phyloP scores from a whole-genome alignment of 164 flowering plant species.

The Vitis rotundifolia region DNA sequence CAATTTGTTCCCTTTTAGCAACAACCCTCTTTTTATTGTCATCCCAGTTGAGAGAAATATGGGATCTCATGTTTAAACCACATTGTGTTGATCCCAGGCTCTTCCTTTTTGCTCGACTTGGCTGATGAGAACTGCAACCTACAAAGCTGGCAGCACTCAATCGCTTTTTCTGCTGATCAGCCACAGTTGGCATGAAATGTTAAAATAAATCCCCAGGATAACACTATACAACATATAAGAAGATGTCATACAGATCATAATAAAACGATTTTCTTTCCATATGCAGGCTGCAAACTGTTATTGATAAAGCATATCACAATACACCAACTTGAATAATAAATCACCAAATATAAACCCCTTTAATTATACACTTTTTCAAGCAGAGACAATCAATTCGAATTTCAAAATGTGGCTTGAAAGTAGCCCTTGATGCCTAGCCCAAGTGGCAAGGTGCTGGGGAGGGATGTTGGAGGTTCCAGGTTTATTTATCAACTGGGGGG shows the following conservation, averaged over 20 bases:
- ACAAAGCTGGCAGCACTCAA: conserved; percentile 41
- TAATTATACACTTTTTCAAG: not conserved
- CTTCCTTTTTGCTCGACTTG: conserved; percentile 50
- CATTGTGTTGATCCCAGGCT: conserved; percentile 28
- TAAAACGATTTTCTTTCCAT: not conserved
- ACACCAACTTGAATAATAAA: not conserved
- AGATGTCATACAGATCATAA: not conserved
- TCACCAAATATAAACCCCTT: not conserved
- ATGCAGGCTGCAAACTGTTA: conserved; percentile 1
- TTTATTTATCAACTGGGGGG: too few relatives aligned
- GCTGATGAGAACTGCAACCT: conserved; percentile 48
- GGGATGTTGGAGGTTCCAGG: too few relatives aligned
- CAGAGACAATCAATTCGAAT: not conserved
- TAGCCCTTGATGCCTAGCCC: too few relatives aligned
- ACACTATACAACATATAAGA: not conserved
- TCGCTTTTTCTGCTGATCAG: conserved; percentile 73
- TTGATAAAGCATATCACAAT: not conserved
- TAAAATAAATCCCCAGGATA: conserved; percentile 9
- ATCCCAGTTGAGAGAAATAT: conserved; percentile 76
- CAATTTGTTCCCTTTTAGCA: conserved; percentile 77
- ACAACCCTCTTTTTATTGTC: conserved; percentile 48
- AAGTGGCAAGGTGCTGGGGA: too few relatives aligned
- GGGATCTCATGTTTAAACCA: conserved; percentile 40
- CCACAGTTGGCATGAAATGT: conserved; percentile 47
- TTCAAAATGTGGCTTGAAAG: not conserved